Percentiles rank a stretch among this genome's conserved stretches.
Conservation (phyloP, 2,329 filamentous ascomycete species). For the Colletotrichum tanaceti region DNA sequence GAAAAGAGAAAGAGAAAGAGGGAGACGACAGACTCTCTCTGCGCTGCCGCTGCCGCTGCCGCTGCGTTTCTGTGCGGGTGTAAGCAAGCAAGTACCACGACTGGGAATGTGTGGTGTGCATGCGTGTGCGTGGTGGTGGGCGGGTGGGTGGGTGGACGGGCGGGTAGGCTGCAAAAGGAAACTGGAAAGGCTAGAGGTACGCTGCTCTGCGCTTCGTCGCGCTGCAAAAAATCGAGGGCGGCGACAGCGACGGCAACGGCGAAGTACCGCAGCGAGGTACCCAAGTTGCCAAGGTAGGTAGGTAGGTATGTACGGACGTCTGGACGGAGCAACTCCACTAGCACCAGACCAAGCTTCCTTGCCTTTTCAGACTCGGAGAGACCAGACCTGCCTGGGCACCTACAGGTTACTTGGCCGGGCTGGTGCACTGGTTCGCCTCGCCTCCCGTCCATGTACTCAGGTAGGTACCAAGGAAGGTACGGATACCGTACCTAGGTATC, state of each 20-base stretch:
- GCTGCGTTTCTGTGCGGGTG: slow-evolving; percentile 1
- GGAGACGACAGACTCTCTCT: slow-evolving; percentile 1
- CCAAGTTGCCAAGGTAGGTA: too few relatives aligned
- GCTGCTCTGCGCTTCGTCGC: background rate
- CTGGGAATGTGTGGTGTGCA: slow-evolving; percentile 27
- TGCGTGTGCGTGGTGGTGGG: slow-evolving; percentile 5
- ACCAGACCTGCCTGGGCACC: background rate
- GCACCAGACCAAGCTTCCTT: slow-evolving; percentile 21
- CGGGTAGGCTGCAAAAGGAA: background rate
- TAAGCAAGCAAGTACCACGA: background rate
- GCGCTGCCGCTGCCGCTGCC: background rate
- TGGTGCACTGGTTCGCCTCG: slow-evolving; percentile 1
- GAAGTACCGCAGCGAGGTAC: slow-evolving; percentile 9
- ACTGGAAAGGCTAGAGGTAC: background rate
- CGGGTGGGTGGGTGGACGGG: slow-evolving; percentile 5
- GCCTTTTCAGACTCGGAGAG: background rate
- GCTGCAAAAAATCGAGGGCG: slow-evolving; percentile 9
- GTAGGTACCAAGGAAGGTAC: background rate
- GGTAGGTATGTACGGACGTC: background rate
- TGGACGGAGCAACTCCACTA: background rate
- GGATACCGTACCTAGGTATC: background rate
- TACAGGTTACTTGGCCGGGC: too few relatives aligned
- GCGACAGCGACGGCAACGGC: background rate
- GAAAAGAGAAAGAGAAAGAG: background rate
- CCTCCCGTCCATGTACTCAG: background rate